These are phyloP conservation scores for Entomortierella lignicola DNA, from an alignment of 192 early-diverging fungal species.

Conservation along the genomic window DNA sequence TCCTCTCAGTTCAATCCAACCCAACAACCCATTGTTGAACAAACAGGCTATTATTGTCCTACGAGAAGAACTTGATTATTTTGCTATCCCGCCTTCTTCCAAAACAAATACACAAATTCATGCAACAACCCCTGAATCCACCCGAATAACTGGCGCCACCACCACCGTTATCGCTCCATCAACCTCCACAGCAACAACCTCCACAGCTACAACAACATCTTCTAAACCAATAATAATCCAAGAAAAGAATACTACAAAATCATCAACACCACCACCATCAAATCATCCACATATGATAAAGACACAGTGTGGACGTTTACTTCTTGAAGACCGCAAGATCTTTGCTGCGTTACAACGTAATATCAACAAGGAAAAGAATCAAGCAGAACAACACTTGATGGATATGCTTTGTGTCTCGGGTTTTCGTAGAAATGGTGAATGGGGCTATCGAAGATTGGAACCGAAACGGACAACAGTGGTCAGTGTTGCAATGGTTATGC, in stretches of 20 bases:
- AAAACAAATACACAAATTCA: not conserved
- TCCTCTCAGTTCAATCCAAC: slow-evolving; percentile 3
- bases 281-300: slow-evolving; percentile 58
- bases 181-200: not conserved
- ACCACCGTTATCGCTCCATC: not conserved
- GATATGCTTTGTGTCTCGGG: slow-evolving; percentile 85
- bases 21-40: slow-evolving; percentile 61
- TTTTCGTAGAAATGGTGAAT: slow-evolving; percentile 75
- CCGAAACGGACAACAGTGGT: slow-evolving; percentile 72
- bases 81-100: slow-evolving; percentile 64
- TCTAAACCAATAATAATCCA: not conserved
- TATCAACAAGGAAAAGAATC: slow-evolving; percentile 72
- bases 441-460: slow-evolving; percentile 79
- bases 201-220: not conserved
- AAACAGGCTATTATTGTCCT: slow-evolving; percentile 80
- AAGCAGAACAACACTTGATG: slow-evolving; percentile 82
- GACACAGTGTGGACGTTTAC: slow-evolving; percentile 68
- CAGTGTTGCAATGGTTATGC: slow-evolving; percentile 74
- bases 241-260: not conserved
- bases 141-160: not conserved
- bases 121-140: not conserved
- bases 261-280: slow-evolving; percentile 18
- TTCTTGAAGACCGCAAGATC: slow-evolving; percentile 74
- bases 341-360: slow-evolving; percentile 81
- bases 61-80: slow-evolving; percentile 85